Evolutionary conservation across 331 rosid genomes (phyloP).

Genomic region (Telfairia occidentalis): DNA sequence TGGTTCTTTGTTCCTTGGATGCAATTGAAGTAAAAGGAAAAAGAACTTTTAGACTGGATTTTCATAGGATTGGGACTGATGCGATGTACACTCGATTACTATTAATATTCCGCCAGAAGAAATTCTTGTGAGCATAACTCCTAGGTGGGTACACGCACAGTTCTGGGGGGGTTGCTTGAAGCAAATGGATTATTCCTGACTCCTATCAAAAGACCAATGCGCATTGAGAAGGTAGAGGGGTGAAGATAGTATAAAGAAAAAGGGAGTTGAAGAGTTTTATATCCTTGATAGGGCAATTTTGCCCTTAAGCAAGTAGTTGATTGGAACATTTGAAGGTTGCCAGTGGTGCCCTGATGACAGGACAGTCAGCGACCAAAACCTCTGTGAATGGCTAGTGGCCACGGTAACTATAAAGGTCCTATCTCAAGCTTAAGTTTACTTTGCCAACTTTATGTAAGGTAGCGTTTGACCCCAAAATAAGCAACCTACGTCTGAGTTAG

Average conservation of each 20-base stretch:
- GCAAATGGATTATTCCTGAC: not conserved
- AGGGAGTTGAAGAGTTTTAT: not conserved
- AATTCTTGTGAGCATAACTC: not conserved
- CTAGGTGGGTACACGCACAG: not conserved
- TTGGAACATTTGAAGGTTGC: not conserved
- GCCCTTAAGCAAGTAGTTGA: not conserved
- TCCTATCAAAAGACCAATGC: not conserved
- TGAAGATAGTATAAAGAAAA: not conserved
- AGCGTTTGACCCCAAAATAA: not conserved
- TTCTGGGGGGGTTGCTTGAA: not conserved
- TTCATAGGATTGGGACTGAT: not conserved
- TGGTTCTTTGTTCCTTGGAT: not conserved
- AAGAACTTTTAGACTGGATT: not conserved
- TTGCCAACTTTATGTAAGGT: not conserved
- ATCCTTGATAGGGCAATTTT: not conserved
- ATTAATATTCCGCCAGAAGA: not conserved
- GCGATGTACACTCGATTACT: not conserved
- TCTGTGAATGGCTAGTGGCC: not conserved
- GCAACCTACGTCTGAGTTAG: not conserved
- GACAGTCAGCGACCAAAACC: not conserved
- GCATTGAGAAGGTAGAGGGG: not conserved
- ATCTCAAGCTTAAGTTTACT: not conserved
- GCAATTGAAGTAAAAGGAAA: not conserved
- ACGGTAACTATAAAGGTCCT: not conserved
- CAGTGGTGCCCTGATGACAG: not conserved